Evolutionary conservation across 2,329 filamentous ascomycete species (phyloP).

Genomic region (Alternaria incomplexa): DNA sequence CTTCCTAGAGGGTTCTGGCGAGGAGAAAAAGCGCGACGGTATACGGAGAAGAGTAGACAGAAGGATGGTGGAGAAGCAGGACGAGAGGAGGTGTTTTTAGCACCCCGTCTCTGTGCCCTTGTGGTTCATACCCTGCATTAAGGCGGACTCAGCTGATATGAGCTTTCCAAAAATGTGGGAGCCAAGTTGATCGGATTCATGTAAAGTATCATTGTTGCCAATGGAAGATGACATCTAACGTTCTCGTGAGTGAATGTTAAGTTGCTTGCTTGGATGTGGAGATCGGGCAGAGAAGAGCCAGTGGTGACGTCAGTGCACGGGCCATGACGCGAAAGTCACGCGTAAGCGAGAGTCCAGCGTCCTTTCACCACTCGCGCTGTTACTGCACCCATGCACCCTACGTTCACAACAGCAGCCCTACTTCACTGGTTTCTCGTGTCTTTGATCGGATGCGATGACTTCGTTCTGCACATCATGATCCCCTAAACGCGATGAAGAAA

Average conservation of each 20-base stretch:
- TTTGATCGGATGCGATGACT: background rate
- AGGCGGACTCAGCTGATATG: background rate
- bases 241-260: background rate
- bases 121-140: background rate
- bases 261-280: background rate
- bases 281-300: background rate
- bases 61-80: too few species aligned
- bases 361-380: background rate
- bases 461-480: background rate
- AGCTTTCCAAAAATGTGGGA: background rate
- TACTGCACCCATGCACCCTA: background rate
- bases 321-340: background rate
- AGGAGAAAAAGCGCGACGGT: background rate
- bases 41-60: background rate
- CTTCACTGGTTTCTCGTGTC: background rate
- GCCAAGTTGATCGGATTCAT: background rate
- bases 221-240: background rate
- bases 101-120: background rate
- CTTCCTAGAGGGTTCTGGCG: background rate
- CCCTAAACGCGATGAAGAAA: background rate
- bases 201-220: background rate
- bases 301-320: background rate
- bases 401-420: background rate
- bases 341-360: background rate
- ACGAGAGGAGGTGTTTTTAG: background rate